Evolutionary conservation across 148 eudicot genomes (phyloP).

Genomic region (Selenicereus undatus): DNA sequence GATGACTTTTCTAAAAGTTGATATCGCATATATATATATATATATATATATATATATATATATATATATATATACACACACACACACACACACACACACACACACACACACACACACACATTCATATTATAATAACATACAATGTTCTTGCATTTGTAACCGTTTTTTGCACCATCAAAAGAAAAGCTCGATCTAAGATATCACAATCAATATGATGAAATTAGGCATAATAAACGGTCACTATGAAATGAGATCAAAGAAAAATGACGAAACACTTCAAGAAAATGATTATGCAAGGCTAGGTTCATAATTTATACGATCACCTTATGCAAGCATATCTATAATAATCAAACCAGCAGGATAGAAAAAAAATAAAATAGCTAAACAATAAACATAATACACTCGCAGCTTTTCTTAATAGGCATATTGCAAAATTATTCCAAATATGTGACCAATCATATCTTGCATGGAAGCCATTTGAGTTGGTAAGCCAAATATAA

Average conservation of each 20-base stretch:
- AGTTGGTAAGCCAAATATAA: background rate
- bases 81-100: too few species aligned
- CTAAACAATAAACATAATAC: background rate
- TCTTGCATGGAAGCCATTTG: background rate
- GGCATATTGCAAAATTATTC: constrained; percentile 6
- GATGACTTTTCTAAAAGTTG: too few species aligned
- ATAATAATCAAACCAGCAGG: background rate
- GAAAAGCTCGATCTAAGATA: too few species aligned
- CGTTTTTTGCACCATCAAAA: too few species aligned
- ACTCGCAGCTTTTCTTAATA: background rate
- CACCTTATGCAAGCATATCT: background rate
- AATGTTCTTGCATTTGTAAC: too few species aligned
- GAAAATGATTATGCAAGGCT: background rate
- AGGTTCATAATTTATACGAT: background rate
- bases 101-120: too few species aligned
- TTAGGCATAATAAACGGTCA: background rate
- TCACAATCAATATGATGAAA: too few species aligned
- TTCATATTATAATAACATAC: too few species aligned
- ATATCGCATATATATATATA: too few species aligned
- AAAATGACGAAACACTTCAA: constrained; percentile 4
- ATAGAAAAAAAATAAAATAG: background rate
- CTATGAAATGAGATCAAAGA: background rate
- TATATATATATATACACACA: too few species aligned
- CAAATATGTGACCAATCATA: constrained; percentile 4
- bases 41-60: too few species aligned